These are phyloP conservation scores for Plantago ovata DNA, from an alignment of 257 asterid species.

Conservation along the genomic window DNA sequence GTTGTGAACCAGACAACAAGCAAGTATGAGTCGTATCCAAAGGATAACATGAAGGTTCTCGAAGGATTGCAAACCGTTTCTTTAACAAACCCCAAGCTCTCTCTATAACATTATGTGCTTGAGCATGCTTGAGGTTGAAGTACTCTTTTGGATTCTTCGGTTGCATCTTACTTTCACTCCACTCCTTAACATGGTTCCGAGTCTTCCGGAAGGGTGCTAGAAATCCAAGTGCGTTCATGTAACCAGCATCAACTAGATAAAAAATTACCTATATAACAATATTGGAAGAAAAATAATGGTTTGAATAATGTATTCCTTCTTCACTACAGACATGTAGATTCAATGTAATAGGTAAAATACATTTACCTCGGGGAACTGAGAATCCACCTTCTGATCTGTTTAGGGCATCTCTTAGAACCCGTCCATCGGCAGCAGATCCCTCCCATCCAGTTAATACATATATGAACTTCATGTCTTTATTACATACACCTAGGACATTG, in stretches of 20 bases:
- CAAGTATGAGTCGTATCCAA: not conserved
- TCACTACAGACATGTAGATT: too few species aligned
- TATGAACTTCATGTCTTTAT: not conserved
- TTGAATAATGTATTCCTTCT: too few species aligned
- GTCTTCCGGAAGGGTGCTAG: not conserved
- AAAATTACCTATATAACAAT: not conserved
- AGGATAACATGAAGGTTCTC: not conserved
- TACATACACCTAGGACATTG: slow-evolving; percentile 7
- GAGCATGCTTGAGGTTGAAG: not conserved
- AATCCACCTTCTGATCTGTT: not conserved
- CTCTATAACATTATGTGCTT: not conserved
- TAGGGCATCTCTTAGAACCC: not conserved
- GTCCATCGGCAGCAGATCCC: not conserved
- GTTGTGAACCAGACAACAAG: not conserved
- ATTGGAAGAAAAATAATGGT: too few species aligned
- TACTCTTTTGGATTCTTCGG: not conserved
- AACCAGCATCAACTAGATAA: slow-evolving; percentile 4
- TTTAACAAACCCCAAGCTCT: not conserved
- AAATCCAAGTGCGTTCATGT: not conserved
- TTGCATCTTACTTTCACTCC: not conserved
- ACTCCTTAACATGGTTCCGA: not conserved
- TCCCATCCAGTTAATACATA: not conserved
- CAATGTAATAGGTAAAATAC: too few species aligned
- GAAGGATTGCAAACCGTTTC: not conserved
- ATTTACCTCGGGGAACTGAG: not conserved